Conservation (phyloP, 148 eudicot genomes). For the Rhododendron ferrugineum region DNA sequence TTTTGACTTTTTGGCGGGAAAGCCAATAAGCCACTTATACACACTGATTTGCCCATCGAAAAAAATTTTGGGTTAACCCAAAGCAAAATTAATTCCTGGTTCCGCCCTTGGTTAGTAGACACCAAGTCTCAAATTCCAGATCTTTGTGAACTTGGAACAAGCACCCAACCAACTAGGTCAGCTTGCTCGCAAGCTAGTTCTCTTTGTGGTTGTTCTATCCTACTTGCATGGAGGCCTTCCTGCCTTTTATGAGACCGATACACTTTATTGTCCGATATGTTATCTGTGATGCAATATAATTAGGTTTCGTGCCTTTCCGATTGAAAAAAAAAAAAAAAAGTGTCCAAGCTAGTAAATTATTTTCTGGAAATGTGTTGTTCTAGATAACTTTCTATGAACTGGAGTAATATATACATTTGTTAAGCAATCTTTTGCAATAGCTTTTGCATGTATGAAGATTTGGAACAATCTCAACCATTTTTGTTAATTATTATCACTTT, state of each 20-base stretch:
- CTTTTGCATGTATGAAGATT: not conserved
- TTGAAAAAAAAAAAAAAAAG: not conserved
- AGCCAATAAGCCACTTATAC: too few relatives aligned
- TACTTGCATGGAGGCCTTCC: not conserved
- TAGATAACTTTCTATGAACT: not conserved
- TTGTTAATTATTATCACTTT: too few relatives aligned
- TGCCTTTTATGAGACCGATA: not conserved
- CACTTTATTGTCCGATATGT: not conserved
- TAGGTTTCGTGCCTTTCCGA: not conserved
- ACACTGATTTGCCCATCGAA: too few relatives aligned
- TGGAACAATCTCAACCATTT: not conserved
- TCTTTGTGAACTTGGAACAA: too few relatives aligned
- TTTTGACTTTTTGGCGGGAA: too few relatives aligned
- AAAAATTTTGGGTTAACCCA: too few relatives aligned
- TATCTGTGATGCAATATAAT: not conserved
- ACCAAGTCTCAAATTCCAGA: too few relatives aligned
- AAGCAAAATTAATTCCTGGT: too few relatives aligned
- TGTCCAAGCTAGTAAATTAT: not conserved
- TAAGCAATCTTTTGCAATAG: not conserved
- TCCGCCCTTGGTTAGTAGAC: too few relatives aligned
- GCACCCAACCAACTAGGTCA: too few relatives aligned
- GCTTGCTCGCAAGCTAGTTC: not conserved
- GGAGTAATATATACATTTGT: not conserved
- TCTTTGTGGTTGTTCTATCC: not conserved
- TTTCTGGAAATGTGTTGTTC: not conserved